phyloP scores from a whole-genome alignment of 176 grass and related monocot genomes.

The Metroxylon sagu region DNA sequence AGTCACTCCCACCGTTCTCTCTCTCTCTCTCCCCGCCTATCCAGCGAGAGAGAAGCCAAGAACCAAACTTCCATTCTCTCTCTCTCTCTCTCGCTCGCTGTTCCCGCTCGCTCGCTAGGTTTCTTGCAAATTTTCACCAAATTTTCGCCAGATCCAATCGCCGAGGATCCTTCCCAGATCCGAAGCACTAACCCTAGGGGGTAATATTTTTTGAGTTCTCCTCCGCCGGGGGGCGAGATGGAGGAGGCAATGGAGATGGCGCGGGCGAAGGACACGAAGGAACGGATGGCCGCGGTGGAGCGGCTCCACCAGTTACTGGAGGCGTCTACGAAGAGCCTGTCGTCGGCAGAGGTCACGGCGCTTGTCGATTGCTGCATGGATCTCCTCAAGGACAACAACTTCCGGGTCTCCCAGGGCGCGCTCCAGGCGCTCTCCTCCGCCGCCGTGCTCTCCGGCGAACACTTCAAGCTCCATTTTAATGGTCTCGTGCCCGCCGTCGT shows the following conservation, averaged over 20 bases:
- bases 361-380: conserved; percentile 68
- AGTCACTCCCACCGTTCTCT: too few relatives aligned
- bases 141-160: neutral
- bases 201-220: conserved; percentile 1
- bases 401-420: conserved; percentile 69
- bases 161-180: neutral
- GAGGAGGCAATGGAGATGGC: conserved; percentile 80
- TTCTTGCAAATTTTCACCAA: too few relatives aligned
- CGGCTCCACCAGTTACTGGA: conserved; percentile 75
- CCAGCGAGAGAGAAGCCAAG: too few relatives aligned
- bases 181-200: conserved; percentile 1
- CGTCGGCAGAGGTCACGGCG: conserved; percentile 38
- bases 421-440: conserved; percentile 70
- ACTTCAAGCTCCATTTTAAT: conserved; percentile 84
- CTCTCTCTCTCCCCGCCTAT: too few relatives aligned
- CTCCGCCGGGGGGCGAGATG: conserved; percentile 21
- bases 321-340: conserved; percentile 40
- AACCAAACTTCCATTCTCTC: too few relatives aligned
- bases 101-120: too few relatives aligned
- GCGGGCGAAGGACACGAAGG: conserved; percentile 65
- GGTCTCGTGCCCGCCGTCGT: conserved; percentile 58
- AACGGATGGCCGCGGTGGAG: conserved; percentile 72
- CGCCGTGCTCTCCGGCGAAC: conserved; percentile 73
- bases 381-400: conserved; percentile 69
- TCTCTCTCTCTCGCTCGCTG: too few relatives aligned